Percentiles rank a stretch among this genome's conserved stretches.
phyloP scores from a whole-genome alignment of 352 stramenopile genomes.

The Phytophthora fragariae region DNA sequence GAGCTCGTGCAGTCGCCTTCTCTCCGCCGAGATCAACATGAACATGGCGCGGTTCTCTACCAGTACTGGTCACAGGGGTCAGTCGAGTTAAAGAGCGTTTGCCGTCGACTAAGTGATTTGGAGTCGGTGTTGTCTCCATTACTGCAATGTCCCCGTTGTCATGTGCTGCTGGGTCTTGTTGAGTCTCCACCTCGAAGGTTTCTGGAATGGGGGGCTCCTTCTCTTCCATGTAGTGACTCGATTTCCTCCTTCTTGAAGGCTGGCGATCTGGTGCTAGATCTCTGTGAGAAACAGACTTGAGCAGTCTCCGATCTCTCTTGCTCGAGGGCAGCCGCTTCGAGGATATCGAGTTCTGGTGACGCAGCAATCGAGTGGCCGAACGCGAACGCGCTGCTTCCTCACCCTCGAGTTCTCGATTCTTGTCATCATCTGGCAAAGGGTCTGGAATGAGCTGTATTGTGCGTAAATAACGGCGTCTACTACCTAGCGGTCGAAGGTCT shows the following conservation, averaged over 20 bases:
- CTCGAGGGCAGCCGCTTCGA: conserved; percentile 19
- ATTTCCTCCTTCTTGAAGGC: conserved; percentile 7
- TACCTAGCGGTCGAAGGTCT: conserved; percentile 58
- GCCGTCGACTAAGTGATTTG: not conserved
- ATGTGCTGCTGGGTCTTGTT: not conserved
- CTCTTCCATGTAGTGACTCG: conserved; percentile 9
- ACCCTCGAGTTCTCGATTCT: conserved; percentile 15
- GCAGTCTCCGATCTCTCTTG: conserved; percentile 27
- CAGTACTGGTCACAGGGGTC: conserved; percentile 4
- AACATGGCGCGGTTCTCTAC: not conserved
- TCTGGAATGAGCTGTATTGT: conserved; percentile 69
- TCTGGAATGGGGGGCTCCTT: conserved; percentile 10
- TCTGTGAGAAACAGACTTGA: conserved; percentile 29
- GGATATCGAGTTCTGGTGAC: conserved; percentile 31
- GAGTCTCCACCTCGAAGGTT: not conserved
- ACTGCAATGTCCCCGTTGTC: not conserved
- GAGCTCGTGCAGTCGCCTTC: conserved; percentile 29
- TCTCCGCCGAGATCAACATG: conserved; percentile 13
- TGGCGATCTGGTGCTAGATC: conserved; percentile 17
- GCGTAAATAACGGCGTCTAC: conserved; percentile 60
- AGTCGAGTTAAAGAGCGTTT: conserved; percentile 7
- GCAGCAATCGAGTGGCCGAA: conserved; percentile 2
- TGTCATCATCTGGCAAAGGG: conserved; percentile 15
- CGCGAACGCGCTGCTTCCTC: not conserved
- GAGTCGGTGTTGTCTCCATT: not conserved